Evolutionary conservation across 495 filamentous ascomycete species (phyloP).

Genomic region (Parathielavia hyrcaniae): DNA sequence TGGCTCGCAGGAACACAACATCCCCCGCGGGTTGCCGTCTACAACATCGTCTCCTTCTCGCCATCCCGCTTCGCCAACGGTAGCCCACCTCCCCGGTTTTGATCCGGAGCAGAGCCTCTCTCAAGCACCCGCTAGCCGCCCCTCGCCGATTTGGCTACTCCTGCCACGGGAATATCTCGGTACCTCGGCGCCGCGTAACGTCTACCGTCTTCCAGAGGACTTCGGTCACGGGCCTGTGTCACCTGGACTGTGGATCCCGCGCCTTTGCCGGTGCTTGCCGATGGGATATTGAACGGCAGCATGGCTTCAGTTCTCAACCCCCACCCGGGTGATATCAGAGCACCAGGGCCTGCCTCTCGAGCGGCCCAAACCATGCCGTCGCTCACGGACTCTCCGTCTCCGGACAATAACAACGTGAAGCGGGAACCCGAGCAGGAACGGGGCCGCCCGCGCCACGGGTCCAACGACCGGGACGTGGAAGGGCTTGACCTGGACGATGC

Average conservation of each 20-base stretch:
- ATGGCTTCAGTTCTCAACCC: slow-evolving; percentile 46
- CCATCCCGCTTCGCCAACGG: slow-evolving; percentile 4
- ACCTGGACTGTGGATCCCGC: slow-evolving; percentile 21
- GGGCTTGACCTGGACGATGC: slow-evolving; percentile 37
- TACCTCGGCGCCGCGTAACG: slow-evolving; percentile 19
- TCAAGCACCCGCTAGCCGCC: slow-evolving; percentile 8
- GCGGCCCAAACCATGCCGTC: slow-evolving; percentile 39
- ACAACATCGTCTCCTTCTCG: slow-evolving; percentile 5
- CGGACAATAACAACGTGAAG: slow-evolving; percentile 35
- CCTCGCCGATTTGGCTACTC: slow-evolving; percentile 24
- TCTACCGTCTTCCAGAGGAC: not conserved
- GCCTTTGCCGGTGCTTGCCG: slow-evolving; percentile 16
- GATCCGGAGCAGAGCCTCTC: slow-evolving; percentile 6
- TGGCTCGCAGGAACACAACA: not conserved
- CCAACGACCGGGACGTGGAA: slow-evolving; percentile 40
- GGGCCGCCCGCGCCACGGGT: slow-evolving; percentile 44
- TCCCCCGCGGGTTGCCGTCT: slow-evolving; percentile 1
- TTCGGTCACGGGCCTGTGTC: slow-evolving; percentile 20
- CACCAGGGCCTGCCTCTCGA: slow-evolving; percentile 32
- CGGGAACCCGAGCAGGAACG: slow-evolving; percentile 43
- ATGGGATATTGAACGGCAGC: slow-evolving; percentile 29
- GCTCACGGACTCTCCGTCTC: slow-evolving; percentile 39
- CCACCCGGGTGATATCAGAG: slow-evolving; percentile 38
- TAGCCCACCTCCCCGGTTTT: not conserved
- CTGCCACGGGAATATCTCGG: slow-evolving; percentile 13